Percentiles rank a stretch among this genome's conserved stretches.
These are phyloP conservation scores for Zymoseptoria passerinii DNA, from an alignment of 2,329 filamentous ascomycete species.

Conservation along the genomic window DNA sequence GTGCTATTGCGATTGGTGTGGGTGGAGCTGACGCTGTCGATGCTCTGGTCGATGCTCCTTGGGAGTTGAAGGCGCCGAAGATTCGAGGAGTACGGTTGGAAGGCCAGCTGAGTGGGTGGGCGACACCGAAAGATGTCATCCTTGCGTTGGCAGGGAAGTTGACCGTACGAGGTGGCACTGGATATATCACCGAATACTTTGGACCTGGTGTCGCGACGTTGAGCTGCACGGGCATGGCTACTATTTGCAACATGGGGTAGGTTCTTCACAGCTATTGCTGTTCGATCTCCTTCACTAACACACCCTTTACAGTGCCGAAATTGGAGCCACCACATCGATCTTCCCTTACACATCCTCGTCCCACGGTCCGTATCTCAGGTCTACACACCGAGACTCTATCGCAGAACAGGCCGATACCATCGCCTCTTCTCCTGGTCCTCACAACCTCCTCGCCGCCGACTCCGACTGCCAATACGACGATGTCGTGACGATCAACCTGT, in stretches of 20 bases:
- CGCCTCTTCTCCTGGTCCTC: slow-evolving; percentile 49
- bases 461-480: slow-evolving; percentile 79
- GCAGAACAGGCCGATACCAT: slow-evolving; percentile 58
- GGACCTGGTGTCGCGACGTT: slow-evolving; percentile 78
- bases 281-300: slow-evolving; percentile 26
- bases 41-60: slow-evolving; percentile 88
- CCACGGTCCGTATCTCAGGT: slow-evolving; percentile 78
- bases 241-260: slow-evolving; percentile 68
- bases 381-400: slow-evolving; percentile 69
- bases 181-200: slow-evolving; percentile 75
- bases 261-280: background rate
- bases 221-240: slow-evolving; percentile 88
- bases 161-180: slow-evolving; percentile 83
- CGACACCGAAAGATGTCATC: slow-evolving; percentile 92
- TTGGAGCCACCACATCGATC: slow-evolving; percentile 88
- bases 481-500: slow-evolving; percentile 82
- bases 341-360: slow-evolving; percentile 78
- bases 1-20: slow-evolving; percentile 91
- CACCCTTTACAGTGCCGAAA: slow-evolving; percentile 50
- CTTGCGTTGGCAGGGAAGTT: slow-evolving; percentile 79
- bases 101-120: slow-evolving; percentile 81
- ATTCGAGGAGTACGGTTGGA: slow-evolving; percentile 77
- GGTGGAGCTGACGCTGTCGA: slow-evolving; percentile 96
- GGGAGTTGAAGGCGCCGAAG: slow-evolving; percentile 94
- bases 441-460: slow-evolving; percentile 67